A percentile compares a stretch with the other conserved stretches of the same genome.
These are phyloP conservation scores for Viridothelium virens DNA, from an alignment of 495 filamentous ascomycete species.

Conservation along the genomic window DNA sequence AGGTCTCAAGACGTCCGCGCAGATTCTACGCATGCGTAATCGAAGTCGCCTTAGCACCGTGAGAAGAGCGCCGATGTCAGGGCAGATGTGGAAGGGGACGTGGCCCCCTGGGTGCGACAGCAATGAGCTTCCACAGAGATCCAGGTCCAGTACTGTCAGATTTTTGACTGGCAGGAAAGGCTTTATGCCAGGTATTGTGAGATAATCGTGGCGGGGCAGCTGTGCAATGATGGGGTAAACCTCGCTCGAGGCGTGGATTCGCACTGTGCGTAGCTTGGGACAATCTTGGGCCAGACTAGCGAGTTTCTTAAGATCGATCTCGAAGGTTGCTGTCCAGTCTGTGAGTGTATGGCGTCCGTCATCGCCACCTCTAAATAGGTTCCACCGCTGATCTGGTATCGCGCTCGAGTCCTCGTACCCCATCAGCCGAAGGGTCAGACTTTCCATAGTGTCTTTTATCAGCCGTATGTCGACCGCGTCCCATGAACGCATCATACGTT, in stretches of 20 bases:
- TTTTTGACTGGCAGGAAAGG: background rate
- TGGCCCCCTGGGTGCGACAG: background rate
- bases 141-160: background rate
- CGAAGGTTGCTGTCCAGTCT: background rate
- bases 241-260: background rate
- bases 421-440: slow-evolving; percentile 14
- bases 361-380: slow-evolving; percentile 13
- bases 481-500: slow-evolving; percentile 16
- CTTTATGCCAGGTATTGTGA: background rate
- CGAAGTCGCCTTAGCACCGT: slow-evolving; percentile 8
- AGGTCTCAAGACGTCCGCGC: slow-evolving; percentile 6
- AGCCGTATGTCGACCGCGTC: slow-evolving; percentile 5
- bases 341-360: background rate
- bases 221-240: background rate
- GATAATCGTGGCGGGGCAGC: background rate
- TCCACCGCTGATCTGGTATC: slow-evolving; percentile 1
- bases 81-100: slow-evolving; percentile 5
- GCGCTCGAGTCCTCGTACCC: slow-evolving; percentile 15
- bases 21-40: slow-evolving; percentile 15
- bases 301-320: background rate
- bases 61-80: slow-evolving; percentile 14
- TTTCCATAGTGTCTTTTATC: slow-evolving; percentile 18
- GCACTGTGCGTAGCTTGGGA: background rate
- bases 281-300: background rate
- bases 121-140: background rate